These are phyloP conservation scores for Hyparrhenia diplandra DNA, from an alignment of 176 grass and related monocot genomes.

Conservation along the genomic window DNA sequence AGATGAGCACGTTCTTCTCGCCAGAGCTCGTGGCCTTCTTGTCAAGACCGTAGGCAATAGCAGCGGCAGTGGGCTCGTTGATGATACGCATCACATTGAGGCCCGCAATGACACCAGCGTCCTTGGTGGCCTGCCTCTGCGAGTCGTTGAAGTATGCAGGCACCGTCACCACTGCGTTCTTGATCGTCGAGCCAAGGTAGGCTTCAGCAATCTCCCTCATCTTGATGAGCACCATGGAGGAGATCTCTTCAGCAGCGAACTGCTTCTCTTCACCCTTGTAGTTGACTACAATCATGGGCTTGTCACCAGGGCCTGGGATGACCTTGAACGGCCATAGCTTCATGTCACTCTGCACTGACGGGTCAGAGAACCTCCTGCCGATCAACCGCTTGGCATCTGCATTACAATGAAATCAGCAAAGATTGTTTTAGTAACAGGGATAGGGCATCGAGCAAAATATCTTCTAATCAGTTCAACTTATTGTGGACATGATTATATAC, in stretches of 20 bases:
- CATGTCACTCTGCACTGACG: constrained; percentile 76
- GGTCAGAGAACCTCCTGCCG: constrained; percentile 59
- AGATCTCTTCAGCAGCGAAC: constrained; percentile 78
- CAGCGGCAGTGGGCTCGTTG: constrained; percentile 77
- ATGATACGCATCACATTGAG: constrained; percentile 93
- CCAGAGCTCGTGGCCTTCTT: constrained; percentile 71
- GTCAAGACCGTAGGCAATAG: constrained; percentile 82
- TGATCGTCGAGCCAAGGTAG: constrained; percentile 76
- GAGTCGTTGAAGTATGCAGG: constrained; percentile 92
- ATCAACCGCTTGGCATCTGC: constrained; percentile 91
- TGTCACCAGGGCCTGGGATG: constrained; percentile 65
- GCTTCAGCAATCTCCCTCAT: constrained; percentile 92
- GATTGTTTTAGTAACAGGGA: neutral
- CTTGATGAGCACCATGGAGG: constrained; percentile 91
- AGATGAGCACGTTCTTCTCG: constrained; percentile 87
- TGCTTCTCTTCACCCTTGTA: constrained; percentile 94
- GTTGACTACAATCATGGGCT: constrained; percentile 86
- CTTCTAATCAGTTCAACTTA: neutral
- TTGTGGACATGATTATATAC: too few species aligned
- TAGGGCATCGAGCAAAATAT: too few species aligned
- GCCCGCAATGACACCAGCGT: constrained; percentile 71
- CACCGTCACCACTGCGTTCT: constrained; percentile 82
- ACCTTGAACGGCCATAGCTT: constrained; percentile 97
- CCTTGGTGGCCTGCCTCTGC: constrained; percentile 85
- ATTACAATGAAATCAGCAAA: neutral